Base-by-base conservation (phyloP, 164 flowering plant species). In the Vitis rotundifolia region DNA sequence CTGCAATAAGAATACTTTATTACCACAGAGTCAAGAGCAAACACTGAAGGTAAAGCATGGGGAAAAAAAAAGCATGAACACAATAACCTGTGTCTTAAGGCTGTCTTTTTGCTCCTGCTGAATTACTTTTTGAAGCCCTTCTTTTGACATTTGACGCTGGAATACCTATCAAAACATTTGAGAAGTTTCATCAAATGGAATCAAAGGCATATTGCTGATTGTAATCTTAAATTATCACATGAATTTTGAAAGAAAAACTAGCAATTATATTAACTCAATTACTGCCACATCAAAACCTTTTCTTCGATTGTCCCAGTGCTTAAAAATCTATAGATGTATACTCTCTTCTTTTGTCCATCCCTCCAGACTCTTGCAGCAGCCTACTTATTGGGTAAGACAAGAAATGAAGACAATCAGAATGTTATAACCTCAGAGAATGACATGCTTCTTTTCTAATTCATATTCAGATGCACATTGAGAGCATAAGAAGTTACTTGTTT, bases 331-430 rank as follows among this genome's bases (percentile, higher is more conserved):
- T 93, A 96, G 57, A 96, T 89, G 81, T 78, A 93, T n/a, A 96
- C 98, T 77, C 99, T 90, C 85, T 96, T 96, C 83, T 93, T 96
- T 71, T 96, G 99, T 53, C 99, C 99, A 79, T 96, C 98, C 77
- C 99, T 89, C 98, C 98, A 96, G 53, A 96, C 90, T 79, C 99
- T 93, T 64, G 99, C 98, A 75, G 99, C 99, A 79, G 97, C 98
- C 99, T 93, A 75, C 54, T 70, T 57, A 70, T 37, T 15, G 18
- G 29, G 50, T 48, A 68, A 68, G 49, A 66, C n/a, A 22, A 18
- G 26, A 61, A 18, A 49, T 5, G 14, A n/a, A 49, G 64, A 77
- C 9, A 68, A 51, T 47, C 28, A 69, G 49, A 66, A 76, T 12
- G 64, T 59, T 51, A 37, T 53, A 22, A 57, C n/a, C 53, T 13